Evolutionary conservation across 2,329 filamentous ascomycete species (phyloP).

Genomic region (Botrytis tulipae): DNA sequence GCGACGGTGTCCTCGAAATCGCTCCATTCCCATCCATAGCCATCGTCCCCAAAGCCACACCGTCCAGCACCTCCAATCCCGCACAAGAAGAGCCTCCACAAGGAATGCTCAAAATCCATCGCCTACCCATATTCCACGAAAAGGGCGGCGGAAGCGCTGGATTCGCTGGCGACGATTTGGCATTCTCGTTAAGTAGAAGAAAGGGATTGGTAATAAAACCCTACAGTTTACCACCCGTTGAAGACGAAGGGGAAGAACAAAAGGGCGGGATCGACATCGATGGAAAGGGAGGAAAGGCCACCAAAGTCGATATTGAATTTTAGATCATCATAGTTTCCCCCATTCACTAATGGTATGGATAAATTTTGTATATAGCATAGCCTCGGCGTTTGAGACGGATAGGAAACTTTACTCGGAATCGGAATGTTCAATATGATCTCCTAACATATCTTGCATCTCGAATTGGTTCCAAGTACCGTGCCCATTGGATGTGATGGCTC

Average conservation of each 20-base stretch:
- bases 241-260: constrained; percentile 51
- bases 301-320: constrained; percentile 39
- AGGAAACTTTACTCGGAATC: constrained; percentile 10
- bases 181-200: constrained; percentile 80
- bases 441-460: constrained; percentile 39
- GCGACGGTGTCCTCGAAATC: constrained; percentile 83
- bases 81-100: constrained; percentile 73
- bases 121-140: constrained; percentile 81
- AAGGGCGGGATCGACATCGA: constrained; percentile 34
- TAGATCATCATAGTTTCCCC: constrained; percentile 18
- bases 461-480: constrained; percentile 40
- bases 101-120: constrained; percentile 80
- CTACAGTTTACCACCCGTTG: constrained; percentile 83
- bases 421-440: constrained; percentile 31
- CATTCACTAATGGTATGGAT: neutral
- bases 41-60: constrained; percentile 42
- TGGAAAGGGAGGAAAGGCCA: constrained; percentile 34
- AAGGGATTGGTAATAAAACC: constrained; percentile 82
- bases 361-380: neutral
- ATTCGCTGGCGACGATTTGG: constrained; percentile 76
- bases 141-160: constrained; percentile 76
- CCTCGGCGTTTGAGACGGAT: constrained; percentile 16
- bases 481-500: constrained; percentile 36
- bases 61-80: constrained; percentile 52
- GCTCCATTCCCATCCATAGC: constrained; percentile 65